Conservation (phyloP, 768 basidiomycete genomes). For the Boletus rubroflammeus region DNA sequence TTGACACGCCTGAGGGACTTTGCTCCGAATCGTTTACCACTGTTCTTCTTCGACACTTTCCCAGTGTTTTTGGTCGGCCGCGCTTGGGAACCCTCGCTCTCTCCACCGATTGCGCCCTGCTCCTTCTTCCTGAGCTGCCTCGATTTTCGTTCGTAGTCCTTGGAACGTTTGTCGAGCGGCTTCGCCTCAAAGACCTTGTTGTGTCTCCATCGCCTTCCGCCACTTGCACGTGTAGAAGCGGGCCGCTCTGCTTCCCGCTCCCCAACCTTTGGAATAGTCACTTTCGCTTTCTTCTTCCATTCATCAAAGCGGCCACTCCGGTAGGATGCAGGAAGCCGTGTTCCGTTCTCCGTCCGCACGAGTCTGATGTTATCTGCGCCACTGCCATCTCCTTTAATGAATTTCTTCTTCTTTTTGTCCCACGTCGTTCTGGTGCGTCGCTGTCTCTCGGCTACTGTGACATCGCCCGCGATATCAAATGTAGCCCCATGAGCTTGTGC, state of each 20-base stretch:
- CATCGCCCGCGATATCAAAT: conserved; percentile 82
- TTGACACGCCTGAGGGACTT: conserved; percentile 66
- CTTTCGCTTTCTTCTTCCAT: conserved; percentile 80
- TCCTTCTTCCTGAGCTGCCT: conserved; percentile 60
- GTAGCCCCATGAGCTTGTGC: conserved; percentile 76
- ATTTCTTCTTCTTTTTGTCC: conserved; percentile 97
- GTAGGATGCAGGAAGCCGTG: conserved; percentile 86
- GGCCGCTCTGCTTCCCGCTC: conserved; percentile 60
- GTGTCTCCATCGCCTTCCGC: conserved; percentile 71
- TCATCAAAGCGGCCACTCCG: conserved; percentile 93
- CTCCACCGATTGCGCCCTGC: conserved; percentile 29
- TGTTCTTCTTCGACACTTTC: conserved; percentile 33
- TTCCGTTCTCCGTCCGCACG: conserved; percentile 89
- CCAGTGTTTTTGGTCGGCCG: conserved; percentile 24
- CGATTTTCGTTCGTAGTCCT: conserved; percentile 70
- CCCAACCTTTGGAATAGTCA: conserved; percentile 76
- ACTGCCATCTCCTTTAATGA: conserved; percentile 77
- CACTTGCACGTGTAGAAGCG: conserved; percentile 28
- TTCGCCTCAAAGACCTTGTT: conserved; percentile 61
- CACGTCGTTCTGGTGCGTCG: conserved; percentile 66
- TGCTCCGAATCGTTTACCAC: conserved; percentile 46
- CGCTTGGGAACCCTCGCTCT: conserved; percentile 23
- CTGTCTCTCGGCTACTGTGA: conserved; percentile 51
- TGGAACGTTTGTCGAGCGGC: conserved; percentile 70
- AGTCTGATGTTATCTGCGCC: conserved; percentile 94